These are phyloP conservation scores for Amanita muscaria DNA, from an alignment of 768 basidiomycete species.

Conservation along the genomic window DNA sequence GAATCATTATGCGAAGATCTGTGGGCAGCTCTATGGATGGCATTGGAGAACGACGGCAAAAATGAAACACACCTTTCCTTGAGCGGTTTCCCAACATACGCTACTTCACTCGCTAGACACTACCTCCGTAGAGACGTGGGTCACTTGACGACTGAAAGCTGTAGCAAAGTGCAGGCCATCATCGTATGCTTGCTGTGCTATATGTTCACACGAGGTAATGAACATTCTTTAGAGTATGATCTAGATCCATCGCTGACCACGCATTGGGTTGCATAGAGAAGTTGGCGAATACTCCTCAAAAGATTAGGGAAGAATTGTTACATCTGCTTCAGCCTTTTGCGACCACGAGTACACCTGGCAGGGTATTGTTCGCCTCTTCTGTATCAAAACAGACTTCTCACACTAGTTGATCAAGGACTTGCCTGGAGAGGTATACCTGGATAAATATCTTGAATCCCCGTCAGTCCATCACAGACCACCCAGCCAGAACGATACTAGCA, in stretches of 20 bases:
- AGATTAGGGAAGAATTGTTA: constrained; percentile 33
- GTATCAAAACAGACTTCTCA: constrained; percentile 11
- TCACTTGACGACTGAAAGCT: constrained; percentile 3
- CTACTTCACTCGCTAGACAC: constrained; percentile 22
- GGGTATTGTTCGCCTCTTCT: constrained; percentile 14
- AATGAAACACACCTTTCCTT: constrained; percentile 38
- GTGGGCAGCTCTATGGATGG: constrained; percentile 51
- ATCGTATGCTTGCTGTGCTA: constrained; percentile 34
- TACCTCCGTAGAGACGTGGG: constrained; percentile 5
- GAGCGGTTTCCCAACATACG: constrained; percentile 31
- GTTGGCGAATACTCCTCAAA: constrained; percentile 27
- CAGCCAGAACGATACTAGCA: no score
- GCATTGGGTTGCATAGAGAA: constrained; percentile 18
- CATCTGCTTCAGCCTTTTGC: constrained; percentile 33
- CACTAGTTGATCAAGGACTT: constrained; percentile 9
- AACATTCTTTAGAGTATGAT: constrained; percentile 5
- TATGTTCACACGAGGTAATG: constrained; percentile 28
- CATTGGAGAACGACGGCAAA: constrained; percentile 44
- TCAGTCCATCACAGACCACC: no score
- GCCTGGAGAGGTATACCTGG: no score
- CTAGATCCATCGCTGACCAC: constrained; percentile 11
- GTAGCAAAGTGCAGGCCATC: constrained; percentile 19
- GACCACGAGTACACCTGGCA: constrained; percentile 19
- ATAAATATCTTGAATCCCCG: no score
- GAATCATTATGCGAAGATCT: constrained; percentile 33